Conservation (phyloP, 23 red algal genomes). For the Gracilariopsis chorda region DNA sequence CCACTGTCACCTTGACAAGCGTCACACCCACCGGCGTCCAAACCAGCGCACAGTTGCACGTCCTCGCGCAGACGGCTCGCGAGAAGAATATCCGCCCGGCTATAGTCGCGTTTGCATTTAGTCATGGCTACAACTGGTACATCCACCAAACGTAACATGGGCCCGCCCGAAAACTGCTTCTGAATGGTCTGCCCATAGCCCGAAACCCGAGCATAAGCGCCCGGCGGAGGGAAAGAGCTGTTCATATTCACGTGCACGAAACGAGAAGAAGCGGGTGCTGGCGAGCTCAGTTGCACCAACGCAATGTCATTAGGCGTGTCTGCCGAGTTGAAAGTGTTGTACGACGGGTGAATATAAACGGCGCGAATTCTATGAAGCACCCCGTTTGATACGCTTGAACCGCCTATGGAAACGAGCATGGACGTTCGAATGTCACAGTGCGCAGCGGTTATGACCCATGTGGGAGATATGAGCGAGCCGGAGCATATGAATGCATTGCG, state of each 20-base stretch:
- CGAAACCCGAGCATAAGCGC: neutral
- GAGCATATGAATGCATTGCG: slow-evolving; percentile 24
- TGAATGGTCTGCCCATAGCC: slow-evolving; percentile 33
- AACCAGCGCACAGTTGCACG: slow-evolving; percentile 57
- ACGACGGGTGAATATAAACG: slow-evolving; percentile 3
- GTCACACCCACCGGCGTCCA: slow-evolving; percentile 50
- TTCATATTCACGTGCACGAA: slow-evolving; percentile 43
- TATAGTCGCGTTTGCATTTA: neutral
- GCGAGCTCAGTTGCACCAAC: neutral
- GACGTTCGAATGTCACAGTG: slow-evolving; percentile 33
- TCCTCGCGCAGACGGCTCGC: neutral
- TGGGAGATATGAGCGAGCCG: slow-evolving; percentile 44
- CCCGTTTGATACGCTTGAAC: neutral
- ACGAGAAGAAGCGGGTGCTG: neutral
- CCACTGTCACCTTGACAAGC: slow-evolving; percentile 67
- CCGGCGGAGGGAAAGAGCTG: neutral
- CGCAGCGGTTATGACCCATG: slow-evolving; percentile 55
- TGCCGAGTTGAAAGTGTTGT: neutral
- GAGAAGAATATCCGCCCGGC: neutral
- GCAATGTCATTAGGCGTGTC: slow-evolving; percentile 51
- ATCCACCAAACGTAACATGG: slow-evolving; percentile 8
- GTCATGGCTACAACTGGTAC: slow-evolving; percentile 48
- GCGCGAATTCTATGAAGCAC: neutral
- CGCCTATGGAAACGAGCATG: neutral
- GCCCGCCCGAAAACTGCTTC: neutral